Evolutionary conservation across 2,329 filamentous ascomycete genomes (phyloP), one percentile per base, ranked within the genome.

Genomic region (Monilinia fructigena): DNA sequence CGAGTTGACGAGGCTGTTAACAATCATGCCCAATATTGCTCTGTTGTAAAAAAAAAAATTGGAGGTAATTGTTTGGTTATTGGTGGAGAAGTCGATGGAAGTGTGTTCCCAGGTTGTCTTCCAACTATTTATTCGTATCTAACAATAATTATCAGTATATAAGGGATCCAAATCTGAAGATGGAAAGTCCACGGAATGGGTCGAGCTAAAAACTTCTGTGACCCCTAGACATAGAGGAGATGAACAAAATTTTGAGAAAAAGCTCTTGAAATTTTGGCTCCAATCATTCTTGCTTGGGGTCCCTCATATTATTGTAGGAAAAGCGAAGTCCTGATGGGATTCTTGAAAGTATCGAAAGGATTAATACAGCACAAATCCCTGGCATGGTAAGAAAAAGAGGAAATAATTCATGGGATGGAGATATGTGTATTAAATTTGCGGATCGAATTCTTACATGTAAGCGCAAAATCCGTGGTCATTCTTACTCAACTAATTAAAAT

Each of bases 11-110:
- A 89, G 65, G 74, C 88, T 11, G 93, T 97, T 60, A 93, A 89
- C 77, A 99, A 98, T 77, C 87, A 93, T 74, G 90, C 91, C 0
- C 95, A 99, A 75, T 98, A 98, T 80, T 99, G 95, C 80, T 97
- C 93, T 3, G 86, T 99, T 26, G 93, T 97, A 0, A 87, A 89
- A 48, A 98, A 94, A 0, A 92, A 91, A 0, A 90, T 99, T 66
- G 94, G 93, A 2, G 86, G 86, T 58, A 84, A 86, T 0, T 83
- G 84, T 23, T 79, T 98, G 65, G 86, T 97, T 67, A 84, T 99
- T 1, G 95, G 92, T 35, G 95, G 95, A 45, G 95, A 99, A 80
- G 94, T 99, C 23, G 95, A 99, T 77, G 91, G 90, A 47, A 86
- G 92, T 90, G 82, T 76, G 40, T 48, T 63, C 59, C 48, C 26